Evolutionary conservation across 345 rosid species (phyloP).

Genomic region (Populus euphratica): DNA sequence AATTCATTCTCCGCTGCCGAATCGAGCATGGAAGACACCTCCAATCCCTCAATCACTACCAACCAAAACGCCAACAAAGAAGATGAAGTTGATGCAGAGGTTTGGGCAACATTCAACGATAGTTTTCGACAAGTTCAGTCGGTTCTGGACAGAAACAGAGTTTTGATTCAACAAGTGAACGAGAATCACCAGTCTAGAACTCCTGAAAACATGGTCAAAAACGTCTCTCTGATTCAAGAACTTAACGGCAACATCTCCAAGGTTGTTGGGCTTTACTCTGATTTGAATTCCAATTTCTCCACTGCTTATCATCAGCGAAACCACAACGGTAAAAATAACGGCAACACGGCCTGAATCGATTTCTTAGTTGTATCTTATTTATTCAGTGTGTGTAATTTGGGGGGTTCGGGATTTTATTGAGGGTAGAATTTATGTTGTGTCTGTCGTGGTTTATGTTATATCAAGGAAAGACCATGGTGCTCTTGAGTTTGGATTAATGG

Average conservation of each 20-base stretch:
- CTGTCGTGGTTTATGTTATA: background rate
- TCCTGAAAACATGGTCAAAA: constrained; percentile 79
- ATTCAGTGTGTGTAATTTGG: background rate
- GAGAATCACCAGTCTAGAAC: constrained; percentile 78
- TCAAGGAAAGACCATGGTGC: background rate
- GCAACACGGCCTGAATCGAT: background rate
- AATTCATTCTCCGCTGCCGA: constrained; percentile 15
- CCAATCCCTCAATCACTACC: constrained; percentile 25
- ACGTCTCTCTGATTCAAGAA: constrained; percentile 86
- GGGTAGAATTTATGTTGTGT: background rate
- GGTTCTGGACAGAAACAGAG: constrained; percentile 77
- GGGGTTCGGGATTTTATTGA: background rate
- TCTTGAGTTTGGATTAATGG: background rate
- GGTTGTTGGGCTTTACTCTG: constrained; percentile 76
- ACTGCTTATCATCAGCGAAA: constrained; percentile 34
- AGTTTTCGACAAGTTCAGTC: constrained; percentile 66
- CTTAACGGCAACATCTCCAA: constrained; percentile 78
- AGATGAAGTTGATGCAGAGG: constrained; percentile 50
- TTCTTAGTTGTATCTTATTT: background rate
- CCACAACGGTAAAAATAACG: constrained; percentile 14
- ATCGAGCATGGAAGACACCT: constrained; percentile 25
- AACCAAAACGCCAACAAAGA: constrained; percentile 16
- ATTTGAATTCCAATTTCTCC: constrained; percentile 51
- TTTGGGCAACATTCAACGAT: constrained; percentile 52
- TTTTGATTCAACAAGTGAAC: constrained; percentile 77